Percentiles rank a stretch among this genome's conserved stretches.
Evolutionary conservation across 441 rosid genomes (phyloP).

Genomic region (Brassica hybrid): DNA sequence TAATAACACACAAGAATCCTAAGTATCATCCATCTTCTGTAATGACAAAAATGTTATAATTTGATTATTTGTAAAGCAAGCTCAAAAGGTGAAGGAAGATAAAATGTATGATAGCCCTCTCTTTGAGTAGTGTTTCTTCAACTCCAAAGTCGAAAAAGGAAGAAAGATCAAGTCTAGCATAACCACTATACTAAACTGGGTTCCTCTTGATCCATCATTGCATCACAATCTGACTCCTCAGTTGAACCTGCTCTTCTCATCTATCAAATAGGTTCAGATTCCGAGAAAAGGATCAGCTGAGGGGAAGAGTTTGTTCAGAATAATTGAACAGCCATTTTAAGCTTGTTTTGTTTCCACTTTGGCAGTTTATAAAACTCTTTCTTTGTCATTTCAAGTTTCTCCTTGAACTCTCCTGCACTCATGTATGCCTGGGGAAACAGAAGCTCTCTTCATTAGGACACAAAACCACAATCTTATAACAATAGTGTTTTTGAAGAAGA

Average conservation of each 20-base stretch:
- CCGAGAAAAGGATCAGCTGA: constrained; percentile 6
- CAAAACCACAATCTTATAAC: not conserved
- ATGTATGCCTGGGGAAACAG: constrained; percentile 78
- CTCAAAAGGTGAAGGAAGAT: constrained; percentile 17
- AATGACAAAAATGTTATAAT: not conserved
- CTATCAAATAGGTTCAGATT: not conserved
- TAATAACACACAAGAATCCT: constrained; percentile 2
- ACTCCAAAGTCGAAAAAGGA: constrained; percentile 31
- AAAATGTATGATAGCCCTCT: constrained; percentile 5
- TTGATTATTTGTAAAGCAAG: constrained; percentile 33
- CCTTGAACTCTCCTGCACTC: constrained; percentile 76
- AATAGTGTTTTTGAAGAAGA: constrained; percentile 4
- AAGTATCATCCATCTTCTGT: constrained; percentile 1
- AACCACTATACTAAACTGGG: not conserved
- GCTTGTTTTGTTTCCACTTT: constrained; percentile 99
- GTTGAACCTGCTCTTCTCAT: not conserved
- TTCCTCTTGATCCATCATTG: constrained; percentile 4
- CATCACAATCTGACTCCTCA: constrained; percentile 5
- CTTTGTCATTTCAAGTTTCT: constrained; percentile 92
- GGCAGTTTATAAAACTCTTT: constrained; percentile 85
- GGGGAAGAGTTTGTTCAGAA: constrained; percentile 55
- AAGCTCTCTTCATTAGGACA: constrained; percentile 4
- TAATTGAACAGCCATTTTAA: constrained; percentile 80
- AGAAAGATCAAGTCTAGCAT: constrained; percentile 1
- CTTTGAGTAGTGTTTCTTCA: constrained; percentile 28